These are phyloP conservation scores for Saccharomyces hybrid DNA, from an alignment of 1,139 yeast genomes.

Conservation along the genomic window DNA sequence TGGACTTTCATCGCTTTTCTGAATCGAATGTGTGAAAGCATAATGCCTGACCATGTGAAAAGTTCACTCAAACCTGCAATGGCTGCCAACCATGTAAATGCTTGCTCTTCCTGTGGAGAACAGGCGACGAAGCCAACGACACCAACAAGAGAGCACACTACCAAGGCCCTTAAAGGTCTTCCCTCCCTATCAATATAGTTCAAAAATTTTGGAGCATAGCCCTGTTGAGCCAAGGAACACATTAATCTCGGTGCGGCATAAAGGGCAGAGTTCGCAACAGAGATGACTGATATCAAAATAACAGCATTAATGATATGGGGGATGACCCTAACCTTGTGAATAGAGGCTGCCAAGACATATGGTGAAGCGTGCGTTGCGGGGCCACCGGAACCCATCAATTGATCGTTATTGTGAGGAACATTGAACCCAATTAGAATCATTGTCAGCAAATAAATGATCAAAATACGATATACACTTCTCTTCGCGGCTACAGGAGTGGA, in stretches of 20 bases:
- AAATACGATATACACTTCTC: conserved; percentile 67
- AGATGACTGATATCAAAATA: conserved; percentile 57
- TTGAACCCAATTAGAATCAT: conserved; percentile 56
- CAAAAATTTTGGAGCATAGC: conserved; percentile 58
- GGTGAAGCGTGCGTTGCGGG: conserved; percentile 54
- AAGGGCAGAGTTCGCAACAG: conserved; percentile 72
- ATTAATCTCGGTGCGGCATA: conserved; percentile 77
- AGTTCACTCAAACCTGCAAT: conserved; percentile 77
- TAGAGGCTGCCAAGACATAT: conserved; percentile 64
- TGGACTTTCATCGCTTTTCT: conserved; percentile 63
- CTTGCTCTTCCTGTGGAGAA: conserved; percentile 51
- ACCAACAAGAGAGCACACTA: conserved; percentile 66
- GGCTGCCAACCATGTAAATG: conserved; percentile 73
- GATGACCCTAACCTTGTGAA: conserved; percentile 60
- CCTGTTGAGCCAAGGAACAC: conserved; percentile 74
- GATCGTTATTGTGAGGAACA: conserved; percentile 51
- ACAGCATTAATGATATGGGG: conserved; percentile 72
- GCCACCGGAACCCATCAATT: conserved; percentile 40
- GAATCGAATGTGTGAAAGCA: conserved; percentile 69
- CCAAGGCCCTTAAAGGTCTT: conserved; percentile 51
- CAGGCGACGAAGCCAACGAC: conserved; percentile 72
- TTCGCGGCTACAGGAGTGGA: conserved; percentile 64
- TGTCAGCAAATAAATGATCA: conserved; percentile 52
- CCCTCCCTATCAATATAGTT: conserved; percentile 52
- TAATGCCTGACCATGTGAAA: conserved; percentile 77